A percentile compares a stretch with the other conserved stretches of the same genome.
phyloP scores from a whole-genome alignment of 2,329 filamentous ascomycete genomes.

The Cercospora citrullina region DNA sequence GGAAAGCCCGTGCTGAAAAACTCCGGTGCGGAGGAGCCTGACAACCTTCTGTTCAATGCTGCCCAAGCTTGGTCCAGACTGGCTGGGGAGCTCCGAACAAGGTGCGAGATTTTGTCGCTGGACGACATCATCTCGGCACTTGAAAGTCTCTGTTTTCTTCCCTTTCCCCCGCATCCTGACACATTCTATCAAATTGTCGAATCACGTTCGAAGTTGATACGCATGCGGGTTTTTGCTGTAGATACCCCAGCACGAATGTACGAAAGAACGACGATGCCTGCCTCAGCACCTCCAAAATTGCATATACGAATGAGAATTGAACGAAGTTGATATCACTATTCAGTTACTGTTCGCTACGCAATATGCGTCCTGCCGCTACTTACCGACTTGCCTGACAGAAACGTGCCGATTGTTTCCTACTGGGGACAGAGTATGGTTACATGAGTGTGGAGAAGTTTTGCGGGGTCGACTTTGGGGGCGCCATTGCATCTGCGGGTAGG shows the following conservation, averaged over 20 bases:
- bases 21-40: background rate
- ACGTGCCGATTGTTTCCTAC: slow-evolving; percentile 6
- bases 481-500: background rate
- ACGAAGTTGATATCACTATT: background rate
- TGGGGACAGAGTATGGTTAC: background rate
- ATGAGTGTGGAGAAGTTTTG: slow-evolving; percentile 8
- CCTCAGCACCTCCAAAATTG: slow-evolving; percentile 3
- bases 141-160: background rate
- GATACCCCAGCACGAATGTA: background rate
- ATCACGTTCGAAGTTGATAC: background rate
- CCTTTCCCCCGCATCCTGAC: background rate
- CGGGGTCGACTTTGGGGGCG: slow-evolving; percentile 17
- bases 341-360: background rate
- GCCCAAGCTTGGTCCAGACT: background rate
- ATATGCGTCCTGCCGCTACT: background rate
- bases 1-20: background rate
- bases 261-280: background rate
- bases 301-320: slow-evolving; percentile 15
- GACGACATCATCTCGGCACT: background rate
- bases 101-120: background rate
- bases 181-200: background rate
- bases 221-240: background rate
- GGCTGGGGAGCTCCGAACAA: background rate
- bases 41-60: background rate
- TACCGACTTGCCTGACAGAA: background rate